A percentile compares a stretch with the other conserved stretches of the same genome.
phyloP scores from a whole-genome alignment of 371 early-diverging fungal genomes.

The Mucor mucedo region DNA sequence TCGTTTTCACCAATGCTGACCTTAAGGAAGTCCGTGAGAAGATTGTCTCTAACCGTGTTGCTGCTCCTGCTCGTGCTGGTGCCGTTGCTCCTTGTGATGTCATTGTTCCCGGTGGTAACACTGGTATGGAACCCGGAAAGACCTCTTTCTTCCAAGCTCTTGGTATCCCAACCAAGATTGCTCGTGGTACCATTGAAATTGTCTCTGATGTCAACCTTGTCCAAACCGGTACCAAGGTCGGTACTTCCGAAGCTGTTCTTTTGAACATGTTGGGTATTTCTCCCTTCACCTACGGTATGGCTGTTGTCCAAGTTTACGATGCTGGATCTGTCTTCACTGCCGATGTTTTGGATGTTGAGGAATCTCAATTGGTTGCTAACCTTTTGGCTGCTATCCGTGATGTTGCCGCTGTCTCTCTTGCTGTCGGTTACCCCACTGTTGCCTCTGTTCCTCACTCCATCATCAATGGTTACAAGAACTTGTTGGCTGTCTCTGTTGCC shows the following conservation, averaged over 20 bases:
- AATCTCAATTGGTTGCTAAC: conserved; percentile 80
- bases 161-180: conserved; percentile 99
- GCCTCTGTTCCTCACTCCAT: conserved; percentile 98
- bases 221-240: conserved; percentile 93
- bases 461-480: conserved; percentile 97
- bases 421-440: conserved; percentile 90
- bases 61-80: conserved; percentile 98
- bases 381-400: conserved; percentile 82
- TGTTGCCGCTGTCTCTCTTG: conserved; percentile 96
- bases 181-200: conserved; percentile 99
- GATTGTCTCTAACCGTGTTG: conserved; percentile 93
- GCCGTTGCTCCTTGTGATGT: conserved; percentile 98
- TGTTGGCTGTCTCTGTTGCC: conserved; percentile 90
- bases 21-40: conserved; percentile 94
- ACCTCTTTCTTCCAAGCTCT: conserved; percentile 99
- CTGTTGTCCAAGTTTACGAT: conserved; percentile 94
- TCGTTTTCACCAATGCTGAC: conserved; percentile 99
- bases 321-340: conserved; percentile 92
- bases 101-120: conserved; percentile 97
- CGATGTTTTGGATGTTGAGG: conserved; percentile 93
- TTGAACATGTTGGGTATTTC: conserved; percentile 99
- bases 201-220: conserved; percentile 95
- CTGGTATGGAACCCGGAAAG: conserved; percentile 99
- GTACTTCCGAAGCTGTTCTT: conserved; percentile 98
- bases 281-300: conserved; percentile 99